Conservation (phyloP, 192 early-diverging fungal genomes). For the Entophlyctis luteolus region DNA sequence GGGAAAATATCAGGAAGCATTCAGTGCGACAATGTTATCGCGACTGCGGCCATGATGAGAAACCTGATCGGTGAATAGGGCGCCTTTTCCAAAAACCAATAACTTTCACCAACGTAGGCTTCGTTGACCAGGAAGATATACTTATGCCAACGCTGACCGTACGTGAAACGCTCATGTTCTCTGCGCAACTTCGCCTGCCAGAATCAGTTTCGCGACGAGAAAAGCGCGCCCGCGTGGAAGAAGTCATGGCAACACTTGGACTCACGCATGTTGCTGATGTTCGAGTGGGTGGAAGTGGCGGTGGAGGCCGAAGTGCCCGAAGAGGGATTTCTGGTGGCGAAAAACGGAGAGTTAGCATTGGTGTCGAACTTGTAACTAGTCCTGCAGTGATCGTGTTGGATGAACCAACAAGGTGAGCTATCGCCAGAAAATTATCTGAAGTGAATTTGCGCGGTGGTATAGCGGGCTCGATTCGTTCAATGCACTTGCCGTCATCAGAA, state of each 20-base stretch:
- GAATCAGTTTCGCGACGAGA: conserved; percentile 45
- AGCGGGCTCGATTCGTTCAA: conserved; percentile 53
- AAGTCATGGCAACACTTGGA: conserved; percentile 64
- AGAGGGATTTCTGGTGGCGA: conserved; percentile 51
- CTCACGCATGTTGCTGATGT: conserved; percentile 59
- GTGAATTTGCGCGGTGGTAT: conserved; percentile 23
- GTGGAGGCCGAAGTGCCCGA: conserved; percentile 35
- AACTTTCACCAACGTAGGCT: conserved; percentile 13
- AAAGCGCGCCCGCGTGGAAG: conserved; percentile 60
- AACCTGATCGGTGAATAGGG: conserved; percentile 30
- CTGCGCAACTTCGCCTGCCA: conserved; percentile 70
- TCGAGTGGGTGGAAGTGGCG: conserved; percentile 33
- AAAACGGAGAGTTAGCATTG: conserved; percentile 62
- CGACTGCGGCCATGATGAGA: conserved; percentile 20
- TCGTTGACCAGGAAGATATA: conserved; percentile 52
- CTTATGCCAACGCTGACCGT: conserved; percentile 64
- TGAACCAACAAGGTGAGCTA: conserved; percentile 46
- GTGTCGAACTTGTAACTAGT: conserved; percentile 52
- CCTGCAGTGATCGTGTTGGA: conserved; percentile 52
- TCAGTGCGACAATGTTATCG: conserved; percentile 25
- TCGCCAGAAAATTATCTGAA: not conserved
- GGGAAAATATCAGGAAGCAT: conserved; percentile 36
- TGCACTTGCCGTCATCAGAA: conserved; percentile 61
- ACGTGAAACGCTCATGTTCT: conserved; percentile 71
- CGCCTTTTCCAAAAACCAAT: not conserved